Base-by-base conservation (phyloP, 169 alveolate species). In the Plasmodium fragile region DNA sequence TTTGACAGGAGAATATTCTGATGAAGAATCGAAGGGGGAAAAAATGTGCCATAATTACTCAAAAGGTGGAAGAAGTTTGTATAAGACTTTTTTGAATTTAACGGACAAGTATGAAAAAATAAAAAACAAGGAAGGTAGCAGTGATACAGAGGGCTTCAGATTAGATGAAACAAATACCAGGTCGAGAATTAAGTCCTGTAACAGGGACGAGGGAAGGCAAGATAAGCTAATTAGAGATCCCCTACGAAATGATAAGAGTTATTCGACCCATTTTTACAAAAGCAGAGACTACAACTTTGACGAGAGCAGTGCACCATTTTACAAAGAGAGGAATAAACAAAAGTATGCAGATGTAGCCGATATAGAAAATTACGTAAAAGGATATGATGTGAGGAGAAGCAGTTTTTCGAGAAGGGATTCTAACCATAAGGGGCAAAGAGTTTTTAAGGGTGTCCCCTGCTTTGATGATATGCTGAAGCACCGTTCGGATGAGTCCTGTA, bases 401-500 rank as follows among this genome's bases (percentile, higher is more conserved):
- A 22, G 25, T 7, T 32, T 81, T 53, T 13, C 39, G 4, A 7
- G 52, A 43, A 81, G 43, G 45, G 91, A 18, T 78, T 36, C 55
- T 32, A 78, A 78, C 39, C 25, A 39, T 28, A 69, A 7, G 18
- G 69, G 52, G 30, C 85, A 45, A 49, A 73, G 65, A 18, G 2
- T 65, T 25, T 72, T 45, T 16, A 84, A 25, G 28, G 78, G 59
- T 30, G 36, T 43, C 16, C 25, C 55, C 13, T 73, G 30, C 25
- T 84, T 18, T 52, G 85, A 84, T 73, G 93, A 49, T 65, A 73
- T 73, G 5, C 65, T 34, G 28, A 84, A 73, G 78, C 59, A 84
- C 53, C 72, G 41, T n/a, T 84, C 93, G 8, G 83, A 72, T 18
- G 69, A 72, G 30, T 73, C 75, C 28, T 45, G 32, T 72, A 28